These are phyloP conservation scores for Zygoascus meyerae DNA, from an alignment of 1,139 yeast genomes.

Conservation along the genomic window DNA sequence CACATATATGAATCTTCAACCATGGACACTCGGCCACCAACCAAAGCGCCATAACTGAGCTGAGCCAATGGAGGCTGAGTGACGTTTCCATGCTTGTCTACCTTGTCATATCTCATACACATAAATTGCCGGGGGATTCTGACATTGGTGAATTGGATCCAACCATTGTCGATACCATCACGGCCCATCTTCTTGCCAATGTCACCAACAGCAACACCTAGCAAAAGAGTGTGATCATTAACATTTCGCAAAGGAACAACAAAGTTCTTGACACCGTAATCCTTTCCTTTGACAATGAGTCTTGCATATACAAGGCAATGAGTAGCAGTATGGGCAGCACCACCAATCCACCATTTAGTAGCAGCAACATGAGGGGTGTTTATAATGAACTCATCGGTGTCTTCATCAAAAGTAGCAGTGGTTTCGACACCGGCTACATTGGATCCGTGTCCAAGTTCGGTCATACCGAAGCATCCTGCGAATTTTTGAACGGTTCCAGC, in stretches of 20 bases:
- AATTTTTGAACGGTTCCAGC: slow-evolving; percentile 58
- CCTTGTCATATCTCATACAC: slow-evolving; percentile 76
- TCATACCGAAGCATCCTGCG: slow-evolving; percentile 92
- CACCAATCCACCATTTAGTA: slow-evolving; percentile 98
- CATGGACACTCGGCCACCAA: slow-evolving; percentile 88
- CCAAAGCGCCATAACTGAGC: slow-evolving; percentile 76
- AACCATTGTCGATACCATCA: slow-evolving; percentile 73
- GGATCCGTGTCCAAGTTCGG: slow-evolving; percentile 91
- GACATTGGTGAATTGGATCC: slow-evolving; percentile 84
- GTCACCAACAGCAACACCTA: slow-evolving; percentile 83
- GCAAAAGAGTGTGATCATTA: slow-evolving; percentile 55
- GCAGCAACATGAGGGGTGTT: slow-evolving; percentile 89
- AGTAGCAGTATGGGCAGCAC: slow-evolving; percentile 91
- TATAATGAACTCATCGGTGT: slow-evolving; percentile 61
- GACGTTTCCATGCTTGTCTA: slow-evolving; percentile 64
- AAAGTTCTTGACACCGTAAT: slow-evolving; percentile 86
- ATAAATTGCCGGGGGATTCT: slow-evolving; percentile 77
- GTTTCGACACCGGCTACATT: slow-evolving; percentile 91
- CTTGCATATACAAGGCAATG: slow-evolving; percentile 80
- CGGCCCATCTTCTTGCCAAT: slow-evolving; percentile 94
- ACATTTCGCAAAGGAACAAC: slow-evolving; percentile 82
- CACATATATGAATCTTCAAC: slow-evolving; percentile 77
- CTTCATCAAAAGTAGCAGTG: slow-evolving; percentile 72
- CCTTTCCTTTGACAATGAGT: slow-evolving; percentile 71
- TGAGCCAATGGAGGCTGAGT: slow-evolving; percentile 71